Base-by-base conservation (phyloP, 1,284 basidiomycete species). In the Irpex rosettiformis region DNA sequence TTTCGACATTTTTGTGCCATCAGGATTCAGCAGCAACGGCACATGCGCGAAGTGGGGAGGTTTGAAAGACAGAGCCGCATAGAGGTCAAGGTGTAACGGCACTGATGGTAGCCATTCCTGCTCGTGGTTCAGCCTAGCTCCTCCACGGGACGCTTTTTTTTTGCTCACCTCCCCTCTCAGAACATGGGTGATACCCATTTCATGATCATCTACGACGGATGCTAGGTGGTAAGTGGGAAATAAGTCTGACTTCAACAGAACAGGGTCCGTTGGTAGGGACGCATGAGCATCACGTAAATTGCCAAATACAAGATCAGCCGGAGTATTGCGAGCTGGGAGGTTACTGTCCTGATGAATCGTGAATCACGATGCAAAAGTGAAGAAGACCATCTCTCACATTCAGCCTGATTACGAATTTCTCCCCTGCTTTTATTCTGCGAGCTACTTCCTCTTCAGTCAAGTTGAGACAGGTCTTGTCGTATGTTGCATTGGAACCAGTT, bases 141-240 rank as follows among this genome's bases (percentile, higher is more conserved):
- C 8, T 18, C 18, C 13, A 24, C 33, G 27, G 10, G 2, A 33
- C 30, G 30, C 30, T 7, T 3, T 33, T 33, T 7, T 3, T 33
- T 16, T 16, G 66, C 80, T 54, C 59, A 89, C 94, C 79, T 98
- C 96, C 45, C 97, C 97, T 21, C 97, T 84, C 1, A 99, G 75
- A 2, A 99, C 96, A 72, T 99, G 96, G 0, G 94, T 93, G 48
- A 99, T 94, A 0, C 86, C 86, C 97, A 99, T 99, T 65, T 89
- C 85, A 67, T 94, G 86, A 73, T 99, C 97, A 64, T 99, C 97
- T 0, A 97, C 93, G 0, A 99, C 93, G 29, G 88, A 96, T 0
- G 97, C 96, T 1, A 99, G 83, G 65, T 99, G 97, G 70, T 99
- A 99, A 0, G 97, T 99, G 1, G 97, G 97, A 72, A 91, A 96